phyloP scores from a whole-genome alignment of 495 filamentous ascomycete genomes.

The Apiosordaria backusii region DNA sequence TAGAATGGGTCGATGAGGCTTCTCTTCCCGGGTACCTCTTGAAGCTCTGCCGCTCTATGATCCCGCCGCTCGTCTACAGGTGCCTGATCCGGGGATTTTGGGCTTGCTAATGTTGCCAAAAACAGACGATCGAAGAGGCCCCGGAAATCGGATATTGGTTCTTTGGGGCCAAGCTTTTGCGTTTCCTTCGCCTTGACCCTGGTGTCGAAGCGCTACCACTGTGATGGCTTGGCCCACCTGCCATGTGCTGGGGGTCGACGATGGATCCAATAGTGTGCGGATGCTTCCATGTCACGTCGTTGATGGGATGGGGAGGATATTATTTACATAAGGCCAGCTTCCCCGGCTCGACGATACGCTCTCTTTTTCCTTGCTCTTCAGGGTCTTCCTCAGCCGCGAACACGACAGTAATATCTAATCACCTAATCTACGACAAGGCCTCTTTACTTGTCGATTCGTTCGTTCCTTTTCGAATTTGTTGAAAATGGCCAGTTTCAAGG shows the following conservation, averaged over 20 bases:
- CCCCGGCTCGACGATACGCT: neutral
- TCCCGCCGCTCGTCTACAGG: neutral
- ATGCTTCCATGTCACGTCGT: neutral
- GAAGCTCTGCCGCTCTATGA: neutral
- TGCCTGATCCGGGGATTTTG: neutral
- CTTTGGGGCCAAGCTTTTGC: neutral
- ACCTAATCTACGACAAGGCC: slow-evolving; percentile 4
- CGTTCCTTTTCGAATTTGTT: slow-evolving; percentile 3
- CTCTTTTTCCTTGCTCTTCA: neutral
- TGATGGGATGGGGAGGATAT: neutral
- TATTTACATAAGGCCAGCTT: slow-evolving; percentile 1
- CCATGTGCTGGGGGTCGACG: no score
- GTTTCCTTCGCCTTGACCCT: neutral
- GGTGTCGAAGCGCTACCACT: neutral
- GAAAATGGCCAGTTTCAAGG: slow-evolving; percentile 25
- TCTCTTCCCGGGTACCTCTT: neutral
- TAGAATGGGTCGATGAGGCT: slow-evolving; percentile 1
- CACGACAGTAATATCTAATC: slow-evolving; percentile 4
- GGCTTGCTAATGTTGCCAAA: neutral
- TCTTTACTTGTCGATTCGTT: slow-evolving; percentile 4
- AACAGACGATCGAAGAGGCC: neutral
- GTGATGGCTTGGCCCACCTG: slow-evolving; percentile 1
- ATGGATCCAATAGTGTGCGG: slow-evolving; percentile 4
- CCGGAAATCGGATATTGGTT: neutral
- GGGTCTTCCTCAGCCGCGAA: slow-evolving; percentile 4